These are phyloP conservation scores for Haematococcus sp. DNA, from an alignment of 139 green algal genomes.

Conservation along the genomic window DNA sequence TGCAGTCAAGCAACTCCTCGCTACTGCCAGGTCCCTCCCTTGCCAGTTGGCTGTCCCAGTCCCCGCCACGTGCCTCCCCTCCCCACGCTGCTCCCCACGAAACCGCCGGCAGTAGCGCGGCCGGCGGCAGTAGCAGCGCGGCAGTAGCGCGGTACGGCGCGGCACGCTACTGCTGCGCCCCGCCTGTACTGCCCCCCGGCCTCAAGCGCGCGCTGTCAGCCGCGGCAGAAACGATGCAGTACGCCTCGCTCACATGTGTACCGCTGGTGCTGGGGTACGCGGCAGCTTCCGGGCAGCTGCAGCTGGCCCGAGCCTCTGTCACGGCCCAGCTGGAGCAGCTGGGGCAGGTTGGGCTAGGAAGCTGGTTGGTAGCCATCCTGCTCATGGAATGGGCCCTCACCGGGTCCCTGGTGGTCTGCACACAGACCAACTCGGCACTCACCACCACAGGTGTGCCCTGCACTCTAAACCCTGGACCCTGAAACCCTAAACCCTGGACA, in stretches of 20 bases:
- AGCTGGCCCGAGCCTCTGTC: neutral
- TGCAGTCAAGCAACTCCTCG: too few species aligned
- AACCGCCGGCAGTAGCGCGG: too few species aligned
- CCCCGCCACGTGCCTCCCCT: neutral
- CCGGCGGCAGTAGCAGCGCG: too few species aligned
- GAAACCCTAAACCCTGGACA: too few species aligned
- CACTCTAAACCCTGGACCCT: too few species aligned
- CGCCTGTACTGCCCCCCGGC: neutral
- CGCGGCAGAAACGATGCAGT: conserved; percentile 2
- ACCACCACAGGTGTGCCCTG: conserved; percentile 33
- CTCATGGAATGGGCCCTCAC: conserved; percentile 25
- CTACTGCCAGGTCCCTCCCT: too few species aligned
- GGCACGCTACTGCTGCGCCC: neutral
- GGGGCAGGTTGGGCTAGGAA: neutral
- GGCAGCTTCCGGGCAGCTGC: neutral
- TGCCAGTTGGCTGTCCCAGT: too few species aligned
- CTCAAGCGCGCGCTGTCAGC: neutral
- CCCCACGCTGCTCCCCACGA: neutral
- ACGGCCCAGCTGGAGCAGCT: neutral
- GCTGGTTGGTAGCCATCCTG: neutral
- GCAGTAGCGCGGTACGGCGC: neutral
- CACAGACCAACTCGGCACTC: conserved; percentile 42
- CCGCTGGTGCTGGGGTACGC: neutral
- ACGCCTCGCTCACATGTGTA: neutral
- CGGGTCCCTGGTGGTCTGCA: conserved; percentile 36